phyloP scores from a whole-genome alignment of 2,329 filamentous ascomycete genomes.

The Apiospora marii region DNA sequence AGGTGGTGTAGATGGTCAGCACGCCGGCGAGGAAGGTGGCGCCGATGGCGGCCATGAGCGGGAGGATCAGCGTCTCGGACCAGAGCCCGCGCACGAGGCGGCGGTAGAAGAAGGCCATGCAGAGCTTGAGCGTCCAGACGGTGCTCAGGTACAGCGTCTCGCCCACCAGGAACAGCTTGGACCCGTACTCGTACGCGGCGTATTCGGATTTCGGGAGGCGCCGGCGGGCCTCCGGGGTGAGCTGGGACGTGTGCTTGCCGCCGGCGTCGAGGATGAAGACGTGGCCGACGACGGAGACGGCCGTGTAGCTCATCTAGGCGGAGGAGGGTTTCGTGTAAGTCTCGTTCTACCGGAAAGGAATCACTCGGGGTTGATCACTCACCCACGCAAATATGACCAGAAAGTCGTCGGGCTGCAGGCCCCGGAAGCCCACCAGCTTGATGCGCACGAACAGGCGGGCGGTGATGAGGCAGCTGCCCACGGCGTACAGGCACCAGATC shows the following conservation, averaged over 20 bases:
- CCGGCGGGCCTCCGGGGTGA: slow-evolving; percentile 42
- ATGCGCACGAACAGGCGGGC: slow-evolving; percentile 43
- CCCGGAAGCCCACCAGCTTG: slow-evolving; percentile 42
- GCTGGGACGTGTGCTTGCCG: slow-evolving; percentile 40
- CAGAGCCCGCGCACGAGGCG: slow-evolving; percentile 46
- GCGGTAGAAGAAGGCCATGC: slow-evolving; percentile 50
- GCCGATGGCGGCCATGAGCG: slow-evolving; percentile 42
- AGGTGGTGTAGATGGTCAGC: slow-evolving; percentile 37
- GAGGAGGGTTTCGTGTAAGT: neutral
- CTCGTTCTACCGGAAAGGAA: neutral
- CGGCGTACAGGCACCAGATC: slow-evolving; percentile 47
- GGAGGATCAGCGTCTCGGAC: slow-evolving; percentile 46
- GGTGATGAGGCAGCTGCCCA: slow-evolving; percentile 43
- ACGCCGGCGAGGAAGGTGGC: slow-evolving; percentile 40
- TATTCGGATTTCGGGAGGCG: slow-evolving; percentile 40
- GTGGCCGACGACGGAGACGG: slow-evolving; percentile 26
- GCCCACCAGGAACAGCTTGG: slow-evolving; percentile 47
- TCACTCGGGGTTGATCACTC: neutral
- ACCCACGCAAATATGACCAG: slow-evolving; percentile 42
- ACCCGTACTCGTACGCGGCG: slow-evolving; percentile 40
- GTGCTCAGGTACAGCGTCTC: slow-evolving; percentile 45
- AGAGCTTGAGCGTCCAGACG: slow-evolving; percentile 50
- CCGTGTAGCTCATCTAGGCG: slow-evolving; percentile 21
- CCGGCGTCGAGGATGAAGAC: slow-evolving; percentile 40
- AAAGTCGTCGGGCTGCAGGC: slow-evolving; percentile 46